Evolutionary conservation across 257 asterid species (phyloP).

Genomic region (Pogostemon cablin): DNA sequence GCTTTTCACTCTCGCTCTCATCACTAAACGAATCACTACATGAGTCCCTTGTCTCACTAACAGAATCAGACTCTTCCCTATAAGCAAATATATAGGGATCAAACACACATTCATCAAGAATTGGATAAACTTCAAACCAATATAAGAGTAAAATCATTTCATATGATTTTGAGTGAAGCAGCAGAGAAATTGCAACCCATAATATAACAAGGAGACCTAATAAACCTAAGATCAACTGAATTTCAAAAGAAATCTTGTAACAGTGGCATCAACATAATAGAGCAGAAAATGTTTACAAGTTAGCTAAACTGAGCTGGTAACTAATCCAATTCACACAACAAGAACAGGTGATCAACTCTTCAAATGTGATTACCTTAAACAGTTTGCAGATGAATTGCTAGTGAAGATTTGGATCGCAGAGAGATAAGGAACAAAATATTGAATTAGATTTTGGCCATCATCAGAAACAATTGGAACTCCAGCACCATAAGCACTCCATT

Average conservation of each 20-base stretch:
- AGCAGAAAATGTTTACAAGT: not conserved
- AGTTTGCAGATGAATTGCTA: constrained; percentile 64
- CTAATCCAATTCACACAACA: constrained; percentile 17
- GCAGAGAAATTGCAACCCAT: too few species aligned
- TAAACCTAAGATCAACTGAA: constrained; percentile 15
- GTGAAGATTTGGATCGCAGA: constrained; percentile 96
- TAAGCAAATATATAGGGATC: constrained; percentile 9
- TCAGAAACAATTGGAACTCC: constrained; percentile 79
- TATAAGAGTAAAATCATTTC: constrained; percentile 2
- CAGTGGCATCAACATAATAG: not conserved
- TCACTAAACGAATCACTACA: constrained; percentile 72
- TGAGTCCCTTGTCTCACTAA: constrained; percentile 66
- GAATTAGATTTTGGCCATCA: constrained; percentile 67
- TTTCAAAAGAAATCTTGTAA: not conserved
- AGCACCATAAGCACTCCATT: constrained; percentile 95
- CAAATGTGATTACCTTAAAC: constrained; percentile 57
- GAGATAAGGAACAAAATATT: constrained; percentile 91
- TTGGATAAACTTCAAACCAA: constrained; percentile 7
- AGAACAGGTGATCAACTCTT: not conserved
- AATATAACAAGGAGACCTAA: too few species aligned
- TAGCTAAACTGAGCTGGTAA: not conserved
- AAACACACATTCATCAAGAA: constrained; percentile 5
- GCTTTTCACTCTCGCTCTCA: constrained; percentile 72
- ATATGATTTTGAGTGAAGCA: not conserved
- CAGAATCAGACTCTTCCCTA: constrained; percentile 62